Base-by-base conservation (phyloP, 768 basidiomycete genomes). In the Atractiella rhizophila region DNA sequence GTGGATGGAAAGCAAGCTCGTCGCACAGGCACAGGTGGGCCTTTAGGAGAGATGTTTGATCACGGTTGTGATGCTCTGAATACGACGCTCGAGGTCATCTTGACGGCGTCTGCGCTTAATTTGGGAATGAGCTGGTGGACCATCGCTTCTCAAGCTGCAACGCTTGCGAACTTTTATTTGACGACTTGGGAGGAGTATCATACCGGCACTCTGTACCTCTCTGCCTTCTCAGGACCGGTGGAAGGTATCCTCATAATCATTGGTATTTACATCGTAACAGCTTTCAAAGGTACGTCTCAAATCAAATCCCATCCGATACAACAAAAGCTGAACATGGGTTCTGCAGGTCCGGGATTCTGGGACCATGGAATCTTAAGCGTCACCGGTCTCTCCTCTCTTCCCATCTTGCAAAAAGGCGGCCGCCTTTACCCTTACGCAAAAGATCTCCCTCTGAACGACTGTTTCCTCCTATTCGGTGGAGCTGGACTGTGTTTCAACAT, bases 41-140 rank as follows among this genome's bases (percentile, higher is more conserved):
- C 88, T 20, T 62, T 96, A 25, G 91, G 91, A 15, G 80, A 98
- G 58, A 75, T 96, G 73, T 98, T 98, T 57, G 91, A 98, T 56
- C 91, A 96, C 59, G 88, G 85, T 6, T 58, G 56, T 46, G 59
- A 57, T 52, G 48, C 46, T 26, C 32, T 34, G 43, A 12, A 21
- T 29, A 32, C 32, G 7, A 53, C 86, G 81, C 68, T 98, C 20
- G 88, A 85, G 60, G 76, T 73, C 43, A 67, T 94, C 45, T 68
- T 98, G 30, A 68, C 70, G 5, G 64, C 72, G 7, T 70, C 77
- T 21, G 86, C 91, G 0, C 69, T 98, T 32, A 86, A 88, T 51
- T 66, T 94, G 18, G 82, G 80, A 11, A 66, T 85, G 16, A 83
- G 81, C 0, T 96, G 91, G 85, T 96, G 85, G 88, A 94, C 85